Conservation (phyloP, 345 rosid genomes). For the Raphanus raphanistrum region DNA sequence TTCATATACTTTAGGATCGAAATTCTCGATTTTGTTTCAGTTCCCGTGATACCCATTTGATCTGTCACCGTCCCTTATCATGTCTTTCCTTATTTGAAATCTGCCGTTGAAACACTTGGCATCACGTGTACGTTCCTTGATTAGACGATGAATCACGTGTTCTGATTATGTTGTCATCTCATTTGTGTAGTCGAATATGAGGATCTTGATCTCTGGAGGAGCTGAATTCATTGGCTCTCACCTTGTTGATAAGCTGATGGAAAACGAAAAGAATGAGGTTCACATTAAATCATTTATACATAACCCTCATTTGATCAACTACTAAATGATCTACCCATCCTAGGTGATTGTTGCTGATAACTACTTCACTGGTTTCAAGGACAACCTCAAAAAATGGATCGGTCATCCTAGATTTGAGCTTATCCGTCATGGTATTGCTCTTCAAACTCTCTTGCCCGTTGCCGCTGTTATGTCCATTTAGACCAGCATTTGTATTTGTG, state of each 20-base stretch:
- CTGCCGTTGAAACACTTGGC: neutral
- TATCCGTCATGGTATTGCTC: slow-evolving; percentile 77
- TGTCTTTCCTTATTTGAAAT: slow-evolving; percentile 10
- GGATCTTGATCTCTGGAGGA: slow-evolving; percentile 94
- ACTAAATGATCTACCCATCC: neutral
- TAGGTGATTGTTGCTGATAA: slow-evolving; percentile 93
- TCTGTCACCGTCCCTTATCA: neutral
- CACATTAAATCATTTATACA: no score
- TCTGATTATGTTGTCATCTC: neutral
- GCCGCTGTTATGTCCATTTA: neutral
- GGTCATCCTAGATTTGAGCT: slow-evolving; percentile 98
- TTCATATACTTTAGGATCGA: neutral
- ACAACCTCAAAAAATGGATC: slow-evolving; percentile 83
- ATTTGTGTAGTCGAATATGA: slow-evolving; percentile 76
- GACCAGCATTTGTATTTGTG: slow-evolving; percentile 16
- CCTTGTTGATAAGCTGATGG: slow-evolving; percentile 87
- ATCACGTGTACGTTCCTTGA: neutral
- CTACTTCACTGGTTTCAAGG: slow-evolving; percentile 90
- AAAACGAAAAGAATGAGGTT: slow-evolving; percentile 94
- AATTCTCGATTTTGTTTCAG: neutral
- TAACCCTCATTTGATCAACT: neutral
- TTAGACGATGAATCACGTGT: no score
- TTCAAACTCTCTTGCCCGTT: slow-evolving; percentile 1
- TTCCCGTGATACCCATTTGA: slow-evolving; percentile 8
- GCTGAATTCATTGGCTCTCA: slow-evolving; percentile 98